Evolutionary conservation across 257 asterid species (phyloP), one percentile per base, ranked within the genome.

Genomic region (Agastache rugosa): DNA sequence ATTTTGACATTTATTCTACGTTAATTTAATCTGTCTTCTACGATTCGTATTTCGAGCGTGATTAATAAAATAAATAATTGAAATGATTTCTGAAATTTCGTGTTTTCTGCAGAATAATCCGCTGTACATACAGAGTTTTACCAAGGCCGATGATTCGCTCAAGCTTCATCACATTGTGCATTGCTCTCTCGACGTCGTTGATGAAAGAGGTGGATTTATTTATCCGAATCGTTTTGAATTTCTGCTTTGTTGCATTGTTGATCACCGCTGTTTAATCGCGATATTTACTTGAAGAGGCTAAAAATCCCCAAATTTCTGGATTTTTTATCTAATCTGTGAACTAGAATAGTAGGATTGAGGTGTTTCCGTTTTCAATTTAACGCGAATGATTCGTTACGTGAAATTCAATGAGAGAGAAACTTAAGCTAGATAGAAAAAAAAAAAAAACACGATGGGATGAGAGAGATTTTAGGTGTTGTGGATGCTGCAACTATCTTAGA

Each of bases 141-240:
- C 98, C 0, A 94, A 88, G 73, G 86, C 96, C 10, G 98, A 95
- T 68, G 99, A 95, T 76, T 97, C 93, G 65, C 92, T 95, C 74
- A 95, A 95, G 92, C 96, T 92, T 74, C 98, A 92, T 81, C 99
- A 95, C 85, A 95, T 95, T 22, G 94, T 95, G 41, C 99, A 95
- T 62, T 92, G 99, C 78, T 95, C 99, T 70, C 98, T 95, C 37
- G 99, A 95, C 63, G 97, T 92, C 60, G 90, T 95, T 19, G 99
- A 95, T 71, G 99, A 92, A 81, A 85, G 97, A 91, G 99, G 98
- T 92, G 19, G 29, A 31, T 39, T 64, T 66, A 0, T 63, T 31
- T 44, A 27, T 3, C 70, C 44, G 20, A 65, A 45, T 69, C 61
- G 8, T 41, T 47, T 69, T n/a, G 41, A 9, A 22, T 69, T 62